Conservation (phyloP, 2,329 filamentous ascomycete species). For the Phaeomoniella chlamydospora region DNA sequence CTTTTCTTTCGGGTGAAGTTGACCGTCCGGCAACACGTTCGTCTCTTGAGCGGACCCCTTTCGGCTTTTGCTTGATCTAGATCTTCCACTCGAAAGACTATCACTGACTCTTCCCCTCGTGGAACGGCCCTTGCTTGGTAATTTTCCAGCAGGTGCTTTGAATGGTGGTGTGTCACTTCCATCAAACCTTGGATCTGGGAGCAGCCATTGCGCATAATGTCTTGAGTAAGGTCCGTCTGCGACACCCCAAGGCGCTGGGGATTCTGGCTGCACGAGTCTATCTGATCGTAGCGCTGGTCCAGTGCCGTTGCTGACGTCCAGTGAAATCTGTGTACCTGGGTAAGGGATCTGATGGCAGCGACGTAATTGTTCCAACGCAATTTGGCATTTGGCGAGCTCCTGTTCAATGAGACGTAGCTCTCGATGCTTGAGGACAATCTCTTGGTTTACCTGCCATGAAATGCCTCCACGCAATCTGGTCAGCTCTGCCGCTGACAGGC, state of each 20-base stretch:
- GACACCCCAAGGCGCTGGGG: slow-evolving; percentile 81
- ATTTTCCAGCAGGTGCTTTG: slow-evolving; percentile 20
- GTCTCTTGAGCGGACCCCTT: slow-evolving; percentile 50
- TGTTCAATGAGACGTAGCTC: slow-evolving; percentile 90
- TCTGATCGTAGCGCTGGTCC: slow-evolving; percentile 52
- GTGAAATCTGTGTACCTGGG: slow-evolving; percentile 54
- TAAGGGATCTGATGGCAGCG: slow-evolving; percentile 87
- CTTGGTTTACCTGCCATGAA: slow-evolving; percentile 75
- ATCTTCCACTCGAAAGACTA: slow-evolving; percentile 28
- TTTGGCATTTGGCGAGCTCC: slow-evolving; percentile 88
- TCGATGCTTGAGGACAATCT: slow-evolving; percentile 87
- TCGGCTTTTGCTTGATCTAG: slow-evolving; percentile 42
- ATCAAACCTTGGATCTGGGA: slow-evolving; percentile 79
- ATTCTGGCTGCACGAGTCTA: slow-evolving; percentile 54
- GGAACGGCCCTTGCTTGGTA: slow-evolving; percentile 53
- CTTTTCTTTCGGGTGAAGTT: slow-evolving; percentile 64
- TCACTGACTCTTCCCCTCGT: slow-evolving; percentile 64
- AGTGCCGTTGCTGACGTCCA: slow-evolving; percentile 58
- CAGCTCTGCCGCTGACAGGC: slow-evolving; percentile 17
- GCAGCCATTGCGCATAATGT: slow-evolving; percentile 91
- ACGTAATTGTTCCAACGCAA: slow-evolving; percentile 83
- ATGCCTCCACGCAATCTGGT: slow-evolving; percentile 56
- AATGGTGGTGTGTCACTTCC: slow-evolving; percentile 31
- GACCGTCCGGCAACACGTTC: slow-evolving; percentile 55
- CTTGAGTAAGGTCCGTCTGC: slow-evolving; percentile 83